These are phyloP conservation scores for Colletotrichum sp. DNA, from an alignment of 2,329 filamentous ascomycete species.

Conservation along the genomic window DNA sequence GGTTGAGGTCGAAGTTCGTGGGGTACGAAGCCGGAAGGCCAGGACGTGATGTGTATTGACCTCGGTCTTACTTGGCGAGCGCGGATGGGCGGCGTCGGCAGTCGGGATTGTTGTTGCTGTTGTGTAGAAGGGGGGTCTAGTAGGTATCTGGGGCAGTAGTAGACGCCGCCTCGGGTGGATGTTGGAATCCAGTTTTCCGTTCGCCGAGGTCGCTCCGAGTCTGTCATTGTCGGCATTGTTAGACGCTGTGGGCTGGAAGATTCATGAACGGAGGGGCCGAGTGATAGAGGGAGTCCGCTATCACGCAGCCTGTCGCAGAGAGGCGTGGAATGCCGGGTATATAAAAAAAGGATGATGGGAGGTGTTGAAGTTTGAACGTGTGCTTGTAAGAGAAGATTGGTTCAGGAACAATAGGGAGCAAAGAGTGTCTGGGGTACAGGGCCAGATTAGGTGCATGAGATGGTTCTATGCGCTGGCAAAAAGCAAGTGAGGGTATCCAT, in stretches of 20 bases:
- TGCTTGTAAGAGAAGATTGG: not conserved
- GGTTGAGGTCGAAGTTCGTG: slow-evolving; percentile 46
- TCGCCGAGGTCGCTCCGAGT: slow-evolving; percentile 19
- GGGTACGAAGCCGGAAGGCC: slow-evolving; percentile 48
- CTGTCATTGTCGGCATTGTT: slow-evolving; percentile 23
- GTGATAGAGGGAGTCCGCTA: slow-evolving; percentile 2
- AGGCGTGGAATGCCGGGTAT: slow-evolving; percentile 2
- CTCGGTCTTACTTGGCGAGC: slow-evolving; percentile 44
- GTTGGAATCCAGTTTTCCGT: slow-evolving; percentile 23
- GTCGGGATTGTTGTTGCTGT: not conserved
- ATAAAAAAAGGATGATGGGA: not conserved
- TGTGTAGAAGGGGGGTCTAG: slow-evolving; percentile 18
- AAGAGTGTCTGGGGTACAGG: not conserved
- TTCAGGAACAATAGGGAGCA: slow-evolving; percentile 1
- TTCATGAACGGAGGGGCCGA: slow-evolving; percentile 10
- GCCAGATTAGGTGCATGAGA: slow-evolving; percentile 22
- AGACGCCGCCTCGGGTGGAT: slow-evolving; percentile 28
- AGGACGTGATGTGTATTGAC: slow-evolving; percentile 47
- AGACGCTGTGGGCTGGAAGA: slow-evolving; percentile 8
- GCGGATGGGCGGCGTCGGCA: slow-evolving; percentile 44
- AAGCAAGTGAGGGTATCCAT: slow-evolving; percentile 25
- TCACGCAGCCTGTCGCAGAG: not conserved
- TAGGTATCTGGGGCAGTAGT: slow-evolving; percentile 29
- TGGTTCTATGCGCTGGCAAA: slow-evolving; percentile 24
- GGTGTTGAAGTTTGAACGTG: not conserved